Conservation (phyloP, 2,329 filamentous ascomycete species). For the Fusarium anguioides region DNA sequence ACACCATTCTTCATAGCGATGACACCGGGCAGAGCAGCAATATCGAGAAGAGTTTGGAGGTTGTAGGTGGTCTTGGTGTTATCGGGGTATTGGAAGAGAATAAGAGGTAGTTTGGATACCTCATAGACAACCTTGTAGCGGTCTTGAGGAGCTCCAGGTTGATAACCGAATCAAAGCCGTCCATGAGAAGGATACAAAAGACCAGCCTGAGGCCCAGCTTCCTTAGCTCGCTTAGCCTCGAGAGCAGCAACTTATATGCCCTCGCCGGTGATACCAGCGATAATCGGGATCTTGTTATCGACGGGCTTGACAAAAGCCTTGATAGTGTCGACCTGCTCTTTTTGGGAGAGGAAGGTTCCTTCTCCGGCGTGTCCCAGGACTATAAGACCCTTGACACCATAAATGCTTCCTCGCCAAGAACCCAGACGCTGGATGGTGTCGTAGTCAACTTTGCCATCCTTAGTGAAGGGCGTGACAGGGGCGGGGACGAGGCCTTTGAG, state of each 20-base stretch:
- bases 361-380: constrained; percentile 66
- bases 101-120: constrained; percentile 60
- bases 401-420: constrained; percentile 63
- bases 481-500: constrained; percentile 62
- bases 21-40: constrained; percentile 62
- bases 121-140: constrained; percentile 63
- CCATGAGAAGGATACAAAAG: constrained; percentile 65
- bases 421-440: constrained; percentile 64
- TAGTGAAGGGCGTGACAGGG: constrained; percentile 63
- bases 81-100: constrained; percentile 66
- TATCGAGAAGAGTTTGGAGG: constrained; percentile 63
- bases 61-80: constrained; percentile 64
- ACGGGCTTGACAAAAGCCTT: constrained; percentile 64
- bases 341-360: constrained; percentile 62
- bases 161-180: constrained; percentile 67
- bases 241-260: constrained; percentile 64
- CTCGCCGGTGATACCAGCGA: constrained; percentile 64
- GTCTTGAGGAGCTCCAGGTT: constrained; percentile 63
- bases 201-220: constrained; percentile 62
- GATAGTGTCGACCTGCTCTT: constrained; percentile 62
- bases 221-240: constrained; percentile 62
- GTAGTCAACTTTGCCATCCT: constrained; percentile 61
- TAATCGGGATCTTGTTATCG: constrained; percentile 61
- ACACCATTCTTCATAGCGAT: constrained; percentile 69
- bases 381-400: constrained; percentile 63